Conservation (phyloP, 495 filamentous ascomycete genomes). For the Ascodesmis nigricans region DNA sequence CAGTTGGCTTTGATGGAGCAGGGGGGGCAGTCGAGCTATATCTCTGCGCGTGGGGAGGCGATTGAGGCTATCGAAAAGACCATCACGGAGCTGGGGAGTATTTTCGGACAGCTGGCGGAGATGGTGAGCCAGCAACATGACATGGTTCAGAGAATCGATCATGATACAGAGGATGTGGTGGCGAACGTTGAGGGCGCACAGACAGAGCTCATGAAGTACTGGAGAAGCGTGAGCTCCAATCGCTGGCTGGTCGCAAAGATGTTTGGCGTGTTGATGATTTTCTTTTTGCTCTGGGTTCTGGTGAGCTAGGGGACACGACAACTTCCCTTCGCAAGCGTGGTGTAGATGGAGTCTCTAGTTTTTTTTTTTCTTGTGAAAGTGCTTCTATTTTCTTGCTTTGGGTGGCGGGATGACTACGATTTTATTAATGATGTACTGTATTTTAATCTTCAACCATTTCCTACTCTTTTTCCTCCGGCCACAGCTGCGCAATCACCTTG, state of each 20-base stretch:
- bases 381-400: too few species aligned
- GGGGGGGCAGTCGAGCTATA: conserved; percentile 59
- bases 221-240: conserved; percentile 79
- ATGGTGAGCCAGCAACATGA: conserved; percentile 97
- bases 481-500: conserved; percentile 32
- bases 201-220: conserved; percentile 87
- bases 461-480: too few species aligned
- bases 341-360: conserved; percentile 22
- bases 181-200: conserved; percentile 95
- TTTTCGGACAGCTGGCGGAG: conserved; percentile 87
- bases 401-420: too few species aligned
- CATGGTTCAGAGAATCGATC: conserved; percentile 82
- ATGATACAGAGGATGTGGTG: conserved; percentile 88
- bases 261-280: conserved; percentile 56
- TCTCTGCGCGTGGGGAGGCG: conserved; percentile 79
- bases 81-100: conserved; percentile 79
- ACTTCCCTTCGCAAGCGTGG: too few species aligned
- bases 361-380: conserved; percentile 10
- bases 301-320: too few species aligned
- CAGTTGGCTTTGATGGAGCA: conserved; percentile 92
- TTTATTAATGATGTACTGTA: background rate
- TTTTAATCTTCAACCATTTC: background rate
- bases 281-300: conserved; percentile 30
- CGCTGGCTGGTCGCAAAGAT: conserved; percentile 96
- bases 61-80: conserved; percentile 94